Base-by-base conservation (phyloP, 192 early-diverging fungal genomes). In the Gonapodya prolifera region DNA sequence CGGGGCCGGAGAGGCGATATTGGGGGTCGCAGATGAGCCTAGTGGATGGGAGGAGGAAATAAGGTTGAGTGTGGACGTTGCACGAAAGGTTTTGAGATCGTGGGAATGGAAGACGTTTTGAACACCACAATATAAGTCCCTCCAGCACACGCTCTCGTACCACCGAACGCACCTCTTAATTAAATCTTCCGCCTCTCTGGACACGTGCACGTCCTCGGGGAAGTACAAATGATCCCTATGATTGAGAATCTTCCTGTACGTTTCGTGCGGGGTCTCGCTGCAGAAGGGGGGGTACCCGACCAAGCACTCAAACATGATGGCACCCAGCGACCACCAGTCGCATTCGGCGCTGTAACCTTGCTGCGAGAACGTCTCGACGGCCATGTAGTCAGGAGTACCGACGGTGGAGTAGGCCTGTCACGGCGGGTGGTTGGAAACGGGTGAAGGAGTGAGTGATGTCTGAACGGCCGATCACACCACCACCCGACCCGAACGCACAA, bases 281-380 rank as follows among this genome's bases (percentile, higher is more conserved):
- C 95, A 97, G 82, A 99, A 99, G 1, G 98, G 97, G 69, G 97
- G 97, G 79, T 97, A 99, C 28, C 98, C 98, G 35, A 95, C 92
- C 79, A 99, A 85, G 79, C 97, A 98, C 81, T 99, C 98, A 85
- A 94, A 99, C 93, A 99, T 98, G 80, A 99, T 99, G 1, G 96
- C 95, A 32, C 98, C 98, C 32, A 99, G 82, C 2, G 95, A 96
- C 98, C 98, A 99, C 94, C 95, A 99, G 86, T 99, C 98, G 82
- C 97, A 99, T 75, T 97, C 94, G 81, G 95, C 92, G 76, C 93
- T 91, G 86, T 99, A 99, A 2, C 97, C 97, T 70, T 93, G 91
- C 80, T 95, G 94, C 77, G 89, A 77, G 80, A 99, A 96, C 35
- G 96, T 95, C 84, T 99, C 98, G 16, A 96, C 96, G 2, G 97